A percentile compares a stretch with the other conserved stretches of the same genome.
These are phyloP conservation scores for Themeda triandra DNA, from an alignment of 176 grass and related monocot species.

Conservation along the genomic window DNA sequence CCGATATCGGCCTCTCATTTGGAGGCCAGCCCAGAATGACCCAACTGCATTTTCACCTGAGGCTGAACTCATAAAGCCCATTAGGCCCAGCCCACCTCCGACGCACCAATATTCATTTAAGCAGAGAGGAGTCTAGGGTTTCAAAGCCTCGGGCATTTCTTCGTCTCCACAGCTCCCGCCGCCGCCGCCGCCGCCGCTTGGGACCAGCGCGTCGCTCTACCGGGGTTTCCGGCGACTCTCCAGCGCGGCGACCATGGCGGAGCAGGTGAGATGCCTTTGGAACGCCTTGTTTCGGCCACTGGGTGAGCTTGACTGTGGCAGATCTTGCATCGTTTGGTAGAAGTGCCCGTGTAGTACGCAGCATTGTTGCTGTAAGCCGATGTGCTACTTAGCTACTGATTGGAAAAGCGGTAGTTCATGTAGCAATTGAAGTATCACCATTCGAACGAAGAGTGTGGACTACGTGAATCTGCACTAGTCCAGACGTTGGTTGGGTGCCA, in stretches of 20 bases:
- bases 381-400: not conserved
- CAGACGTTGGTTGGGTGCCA: not conserved
- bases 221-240: not conserved
- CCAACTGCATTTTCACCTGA: not conserved
- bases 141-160: constrained; percentile 14
- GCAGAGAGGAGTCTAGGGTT: constrained; percentile 1
- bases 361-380: not conserved
- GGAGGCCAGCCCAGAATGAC: not conserved
- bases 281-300: not conserved
- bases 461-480: not conserved
- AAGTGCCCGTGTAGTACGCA: not conserved
- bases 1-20: not conserved
- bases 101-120: not conserved
- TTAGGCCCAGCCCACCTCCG: not conserved
- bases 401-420: not conserved
- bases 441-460: not conserved
- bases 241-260: constrained; percentile 23
- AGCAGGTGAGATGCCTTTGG: constrained; percentile 16
- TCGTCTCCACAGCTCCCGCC: not conserved
- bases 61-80: not conserved
- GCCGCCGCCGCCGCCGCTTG: not conserved
- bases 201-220: not conserved
- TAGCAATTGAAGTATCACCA: not conserved
- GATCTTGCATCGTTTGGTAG: not conserved
- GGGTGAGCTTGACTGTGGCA: not conserved